A percentile compares a stretch with the other conserved stretches of the same genome.
phyloP scores from a whole-genome alignment of 169 alveolate genomes.

The Eimeria falciformis region DNA sequence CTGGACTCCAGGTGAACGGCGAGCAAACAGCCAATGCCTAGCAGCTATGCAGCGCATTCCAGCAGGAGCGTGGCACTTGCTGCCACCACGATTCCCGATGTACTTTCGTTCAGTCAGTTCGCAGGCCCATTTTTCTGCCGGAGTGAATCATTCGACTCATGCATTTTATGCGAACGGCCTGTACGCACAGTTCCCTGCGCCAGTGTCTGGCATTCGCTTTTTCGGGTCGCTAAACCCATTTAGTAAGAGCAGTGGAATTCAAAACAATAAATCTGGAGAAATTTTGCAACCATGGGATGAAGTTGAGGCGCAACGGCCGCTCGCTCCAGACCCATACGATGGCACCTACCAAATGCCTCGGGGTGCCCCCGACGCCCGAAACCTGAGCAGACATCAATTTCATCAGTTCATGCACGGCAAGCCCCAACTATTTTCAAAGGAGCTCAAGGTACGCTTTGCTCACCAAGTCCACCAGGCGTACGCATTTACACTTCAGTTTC shows the following conservation, averaged over 20 bases:
- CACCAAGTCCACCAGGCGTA: too few relatives aligned
- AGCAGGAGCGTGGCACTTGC: too few relatives aligned
- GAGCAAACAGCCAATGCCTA: too few relatives aligned
- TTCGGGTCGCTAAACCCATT: background rate
- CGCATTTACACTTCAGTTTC: too few relatives aligned
- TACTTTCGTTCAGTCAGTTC: too few relatives aligned
- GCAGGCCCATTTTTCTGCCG: too few relatives aligned
- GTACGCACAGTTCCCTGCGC: too few relatives aligned
- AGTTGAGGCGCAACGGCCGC: slow-evolving; percentile 69
- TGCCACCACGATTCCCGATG: too few relatives aligned
- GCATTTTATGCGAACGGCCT: too few relatives aligned
- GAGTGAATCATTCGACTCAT: too few relatives aligned
- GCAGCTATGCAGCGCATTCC: too few relatives aligned
- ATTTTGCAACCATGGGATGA: slow-evolving; percentile 17
- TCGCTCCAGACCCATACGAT: slow-evolving; percentile 67
- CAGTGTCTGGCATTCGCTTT: background rate
- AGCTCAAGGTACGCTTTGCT: slow-evolving; percentile 61
- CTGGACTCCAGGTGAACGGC: too few relatives aligned
- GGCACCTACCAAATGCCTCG: slow-evolving; percentile 60
- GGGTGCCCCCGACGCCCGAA: slow-evolving; percentile 70
- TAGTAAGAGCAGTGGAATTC: background rate
- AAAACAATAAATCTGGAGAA: background rate
- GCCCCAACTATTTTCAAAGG: slow-evolving; percentile 72
- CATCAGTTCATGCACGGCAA: slow-evolving; percentile 76
- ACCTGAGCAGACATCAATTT: slow-evolving; percentile 35